Conservation (phyloP, 1,284 basidiomycete genomes). For the Irpex sp. region DNA sequence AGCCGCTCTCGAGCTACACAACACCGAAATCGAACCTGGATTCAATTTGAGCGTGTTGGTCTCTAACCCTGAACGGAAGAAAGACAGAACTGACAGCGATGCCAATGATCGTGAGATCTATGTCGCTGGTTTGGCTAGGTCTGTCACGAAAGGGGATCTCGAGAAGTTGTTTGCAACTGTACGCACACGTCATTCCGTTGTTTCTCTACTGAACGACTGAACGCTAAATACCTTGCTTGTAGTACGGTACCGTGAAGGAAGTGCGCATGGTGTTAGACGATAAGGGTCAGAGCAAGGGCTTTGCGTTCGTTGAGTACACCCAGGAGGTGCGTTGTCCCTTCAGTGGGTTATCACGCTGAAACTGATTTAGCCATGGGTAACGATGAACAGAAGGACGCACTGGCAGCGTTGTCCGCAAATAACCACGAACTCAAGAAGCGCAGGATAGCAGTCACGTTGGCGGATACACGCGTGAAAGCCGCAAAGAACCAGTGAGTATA, state of each 20-base stretch:
- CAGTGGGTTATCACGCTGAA: too few species aligned
- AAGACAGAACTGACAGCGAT: constrained; percentile 81
- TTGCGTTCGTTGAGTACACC: constrained; percentile 92
- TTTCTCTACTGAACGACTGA: too few species aligned
- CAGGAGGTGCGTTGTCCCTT: constrained; percentile 50
- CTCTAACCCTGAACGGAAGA: constrained; percentile 87
- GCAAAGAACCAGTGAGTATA: constrained; percentile 40
- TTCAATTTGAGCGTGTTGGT: constrained; percentile 75
- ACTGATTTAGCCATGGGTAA: not conserved
- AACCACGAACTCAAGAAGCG: constrained; percentile 83
- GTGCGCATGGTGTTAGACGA: constrained; percentile 75
- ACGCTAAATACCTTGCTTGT: not conserved
- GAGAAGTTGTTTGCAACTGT: constrained; percentile 73
- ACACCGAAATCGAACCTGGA: constrained; percentile 64
- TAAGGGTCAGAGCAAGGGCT: constrained; percentile 73
- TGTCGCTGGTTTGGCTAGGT: constrained; percentile 77
- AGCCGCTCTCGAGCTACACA: constrained; percentile 74
- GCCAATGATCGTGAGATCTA: constrained; percentile 82
- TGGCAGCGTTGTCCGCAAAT: constrained; percentile 69
- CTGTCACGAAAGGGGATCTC: constrained; percentile 69
- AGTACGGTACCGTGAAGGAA: constrained; percentile 82
- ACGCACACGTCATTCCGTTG: constrained; percentile 15
- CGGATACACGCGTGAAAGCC: constrained; percentile 64
- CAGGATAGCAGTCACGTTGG: constrained; percentile 78
- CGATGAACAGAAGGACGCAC: constrained; percentile 56